phyloP scores from a whole-genome alignment of 2,329 filamentous ascomycete species.

The Ceratocystiopsis sp. region DNA sequence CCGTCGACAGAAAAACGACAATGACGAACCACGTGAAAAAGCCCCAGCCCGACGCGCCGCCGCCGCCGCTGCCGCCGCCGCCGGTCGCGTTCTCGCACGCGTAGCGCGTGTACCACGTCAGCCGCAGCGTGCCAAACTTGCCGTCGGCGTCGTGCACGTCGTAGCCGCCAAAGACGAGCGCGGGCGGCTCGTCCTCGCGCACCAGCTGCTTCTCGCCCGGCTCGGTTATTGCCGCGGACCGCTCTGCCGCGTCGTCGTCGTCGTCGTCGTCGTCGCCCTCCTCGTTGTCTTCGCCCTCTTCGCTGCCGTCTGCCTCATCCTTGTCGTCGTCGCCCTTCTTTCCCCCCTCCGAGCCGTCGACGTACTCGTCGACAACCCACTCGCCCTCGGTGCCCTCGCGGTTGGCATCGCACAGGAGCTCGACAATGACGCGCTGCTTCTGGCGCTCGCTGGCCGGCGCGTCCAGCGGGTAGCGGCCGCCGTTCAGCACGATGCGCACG shows the following conservation, averaged over 20 bases:
- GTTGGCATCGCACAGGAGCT: conserved; percentile 65
- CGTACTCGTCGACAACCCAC: conserved; percentile 38
- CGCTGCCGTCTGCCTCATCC: conserved; percentile 15
- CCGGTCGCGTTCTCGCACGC: conserved; percentile 44
- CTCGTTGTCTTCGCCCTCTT: conserved; percentile 8
- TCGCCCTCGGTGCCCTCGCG: conserved; percentile 60
- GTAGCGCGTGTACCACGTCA: conserved; percentile 78
- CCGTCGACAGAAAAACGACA: conserved; percentile 67
- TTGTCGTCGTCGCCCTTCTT: conserved; percentile 18
- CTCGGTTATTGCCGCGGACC: conserved; percentile 12
- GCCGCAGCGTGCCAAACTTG: conserved; percentile 29
- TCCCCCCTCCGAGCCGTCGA: conserved; percentile 16
- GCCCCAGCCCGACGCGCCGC: conserved; percentile 53
- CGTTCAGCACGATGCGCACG: conserved; percentile 48
- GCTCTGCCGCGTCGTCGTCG: neutral
- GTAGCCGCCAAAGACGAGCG: conserved; percentile 65
- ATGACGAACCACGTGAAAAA: conserved; percentile 97
- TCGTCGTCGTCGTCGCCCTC: neutral
- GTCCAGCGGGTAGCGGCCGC: conserved; percentile 35
- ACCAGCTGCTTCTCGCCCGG: conserved; percentile 32
- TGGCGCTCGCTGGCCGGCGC: conserved; percentile 28
- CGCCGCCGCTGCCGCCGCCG: conserved; percentile 16
- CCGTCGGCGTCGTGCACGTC: conserved; percentile 41
- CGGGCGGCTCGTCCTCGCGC: conserved; percentile 31
- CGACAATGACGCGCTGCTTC: conserved; percentile 60